Evolutionary conservation across 2,329 filamentous ascomycete species (phyloP).

Genomic region (Colletotrichum sp.): DNA sequence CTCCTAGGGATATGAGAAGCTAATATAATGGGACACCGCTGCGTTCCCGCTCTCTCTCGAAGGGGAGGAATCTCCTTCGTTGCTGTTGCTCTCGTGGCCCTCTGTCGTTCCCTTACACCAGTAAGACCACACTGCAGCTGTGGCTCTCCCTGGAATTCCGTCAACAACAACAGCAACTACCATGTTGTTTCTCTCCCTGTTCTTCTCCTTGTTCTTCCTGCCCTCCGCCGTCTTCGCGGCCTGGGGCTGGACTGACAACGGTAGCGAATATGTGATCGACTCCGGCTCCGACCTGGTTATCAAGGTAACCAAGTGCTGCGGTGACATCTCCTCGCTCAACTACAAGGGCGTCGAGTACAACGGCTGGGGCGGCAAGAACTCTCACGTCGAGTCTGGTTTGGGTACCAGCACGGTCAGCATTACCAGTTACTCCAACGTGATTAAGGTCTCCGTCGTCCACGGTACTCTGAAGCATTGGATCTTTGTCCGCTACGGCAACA

Average conservation of each 20-base stretch:
- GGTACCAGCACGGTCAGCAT: slow-evolving; percentile 35
- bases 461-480: slow-evolving; percentile 39
- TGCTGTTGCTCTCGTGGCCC: not conserved
- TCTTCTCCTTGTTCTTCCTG: slow-evolving; percentile 30
- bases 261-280: slow-evolving; percentile 42
- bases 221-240: slow-evolving; percentile 35
- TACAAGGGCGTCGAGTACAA: slow-evolving; percentile 37
- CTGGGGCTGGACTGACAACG: slow-evolving; percentile 43
- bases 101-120: not conserved
- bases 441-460: slow-evolving; percentile 38
- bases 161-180: not conserved
- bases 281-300: slow-evolving; percentile 35
- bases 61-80: not conserved
- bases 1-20: not conserved
- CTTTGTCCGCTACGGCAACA: slow-evolving; percentile 36
- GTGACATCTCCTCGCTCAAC: slow-evolving; percentile 37
- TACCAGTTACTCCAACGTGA: slow-evolving; percentile 31
- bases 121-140: not conserved
- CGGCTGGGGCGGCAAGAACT: slow-evolving; percentile 32
- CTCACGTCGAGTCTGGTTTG: slow-evolving; percentile 35
- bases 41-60: not conserved
- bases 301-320: slow-evolving; percentile 37
- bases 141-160: not conserved
- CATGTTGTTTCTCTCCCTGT: slow-evolving; percentile 31
- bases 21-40: not conserved